Conservation (phyloP, 2,329 filamentous ascomycete species). For the Fusarium graminum region DNA sequence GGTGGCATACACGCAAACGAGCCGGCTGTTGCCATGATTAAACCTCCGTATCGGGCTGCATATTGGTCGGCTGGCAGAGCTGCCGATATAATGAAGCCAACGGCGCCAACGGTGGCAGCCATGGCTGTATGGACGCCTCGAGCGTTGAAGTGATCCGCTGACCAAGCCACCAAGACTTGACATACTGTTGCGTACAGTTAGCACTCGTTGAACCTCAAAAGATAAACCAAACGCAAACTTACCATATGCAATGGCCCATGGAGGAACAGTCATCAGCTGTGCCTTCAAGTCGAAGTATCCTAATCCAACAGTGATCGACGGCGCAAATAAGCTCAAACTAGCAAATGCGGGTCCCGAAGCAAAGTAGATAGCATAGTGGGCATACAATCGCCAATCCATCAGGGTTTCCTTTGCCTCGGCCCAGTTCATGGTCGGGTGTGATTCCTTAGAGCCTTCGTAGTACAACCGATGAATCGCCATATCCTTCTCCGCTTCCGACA, state of each 20-base stretch:
- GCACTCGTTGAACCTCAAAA: not conserved
- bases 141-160: constrained; percentile 72
- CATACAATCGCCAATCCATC: constrained; percentile 76
- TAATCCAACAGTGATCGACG: constrained; percentile 69
- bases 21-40: constrained; percentile 75
- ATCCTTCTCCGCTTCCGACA: constrained; percentile 70
- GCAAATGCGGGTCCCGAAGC: constrained; percentile 68
- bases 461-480: constrained; percentile 63
- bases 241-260: constrained; percentile 72
- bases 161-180: constrained; percentile 64
- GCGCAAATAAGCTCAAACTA: constrained; percentile 71
- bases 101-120: constrained; percentile 59
- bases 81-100: constrained; percentile 71
- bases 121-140: constrained; percentile 60
- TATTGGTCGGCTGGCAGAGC: constrained; percentile 72
- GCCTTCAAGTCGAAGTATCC: constrained; percentile 65
- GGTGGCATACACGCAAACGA: constrained; percentile 78
- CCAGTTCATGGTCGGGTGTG: constrained; percentile 73
- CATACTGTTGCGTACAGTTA: constrained; percentile 50
- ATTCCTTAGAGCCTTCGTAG: constrained; percentile 65
- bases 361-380: constrained; percentile 70
- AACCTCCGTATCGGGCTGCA: constrained; percentile 72
- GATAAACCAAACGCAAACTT: constrained; percentile 26
- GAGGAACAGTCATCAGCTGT: constrained; percentile 76
- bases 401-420: constrained; percentile 77